Evolutionary conservation across 176 grass and related monocot species (phyloP), one percentile per base, ranked within the genome.

Genomic region (Triticum dicoccoides): DNA sequence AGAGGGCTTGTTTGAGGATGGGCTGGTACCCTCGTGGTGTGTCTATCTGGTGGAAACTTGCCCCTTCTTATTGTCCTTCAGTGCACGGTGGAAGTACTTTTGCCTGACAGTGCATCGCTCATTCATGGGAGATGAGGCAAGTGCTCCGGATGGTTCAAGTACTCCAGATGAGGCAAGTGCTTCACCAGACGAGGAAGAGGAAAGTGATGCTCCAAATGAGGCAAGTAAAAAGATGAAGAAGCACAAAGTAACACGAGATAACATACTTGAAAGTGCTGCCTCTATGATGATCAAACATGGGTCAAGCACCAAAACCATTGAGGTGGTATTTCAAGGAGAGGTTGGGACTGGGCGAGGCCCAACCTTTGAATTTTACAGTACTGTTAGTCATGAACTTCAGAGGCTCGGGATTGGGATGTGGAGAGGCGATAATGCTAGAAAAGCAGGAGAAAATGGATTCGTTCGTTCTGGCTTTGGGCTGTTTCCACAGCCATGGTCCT

Each of bases 31-130:
- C 39, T 84, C 79, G 8, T 95, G 93, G 93, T 95, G 82, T 80
- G 61, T 69, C 34, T 83, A 88, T 63, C 65, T 95, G 33, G 69
- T 88, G 61, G 75, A 87, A 76, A 79, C 63, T 42, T 95, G 81
- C 65, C 90, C 93, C 29, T 95, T 95, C 80, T 73, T 95, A 27
- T 90, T 95, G 30, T 79, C 93, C 35, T 92, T 95, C 23, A 33
- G 84, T n/a, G 62, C 93, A 75, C 88, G 90, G n/a, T 88, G 90
- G 90, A 95, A 95, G 83, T 95, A 95, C 56, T 95, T 92, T 58
- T 88, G 86, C 65, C 69, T 90, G 41, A 90, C 88, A 29, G 41
- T 33, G 33, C 86, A 86, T 81, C 61, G 39, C 42, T 80, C 85
- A 63, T 90, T 86, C 76, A 18, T 39, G 74, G 69, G 18, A 35